Evolutionary conservation across 768 basidiomycete species (phyloP), one percentile per base, ranked within the genome.

Genomic region (Suillus tomentosus): DNA sequence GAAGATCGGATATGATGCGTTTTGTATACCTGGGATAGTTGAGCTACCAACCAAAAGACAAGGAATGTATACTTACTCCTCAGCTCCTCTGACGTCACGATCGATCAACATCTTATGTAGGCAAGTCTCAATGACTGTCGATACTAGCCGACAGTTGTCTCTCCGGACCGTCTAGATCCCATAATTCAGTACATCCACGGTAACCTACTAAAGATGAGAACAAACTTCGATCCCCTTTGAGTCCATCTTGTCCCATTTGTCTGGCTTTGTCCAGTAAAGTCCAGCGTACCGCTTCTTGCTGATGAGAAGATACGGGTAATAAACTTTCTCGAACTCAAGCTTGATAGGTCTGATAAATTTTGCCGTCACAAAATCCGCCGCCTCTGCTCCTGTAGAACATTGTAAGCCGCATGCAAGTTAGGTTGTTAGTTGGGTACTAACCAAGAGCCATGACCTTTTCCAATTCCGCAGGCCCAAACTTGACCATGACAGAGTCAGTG

Each of bases 171-270:
- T 99, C 96, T 99, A 42, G 66, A 10, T 51, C 19, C 27, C 51
- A 56, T 61, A 43, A 39, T 10, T 63, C 40, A 64, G 27, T n/a
- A 34, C 36, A 27, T 43, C 7, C 64, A 36, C 10, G 24, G 24
- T 27, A 64, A 43, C 34, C 15, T 4, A 27, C 24, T 31, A 45
- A 51, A 57, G 36, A 36, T 13, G 11, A 42, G 10, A 39, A 71
- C 85, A 3, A 62, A 95, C 96, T 86, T 99, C 97, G 64, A 99
- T 99, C 72, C 97, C 97, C 79, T 99, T 99, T 2, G 96, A 91
- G 70, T 99, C 97, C 97, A 99, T 99, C 79, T 99, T 99, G 77
- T 99, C 97, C 69, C 92, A 96, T 73, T 95, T 97, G 48, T 98
- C 96, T 14, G 90, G 80, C 67, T 87, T 89, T 2, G 97, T 99